Percentiles rank a stretch among this genome's conserved stretches.
phyloP scores from a whole-genome alignment of 1,284 basidiomycete species.

The Mycosarcoma mackinlayi region DNA sequence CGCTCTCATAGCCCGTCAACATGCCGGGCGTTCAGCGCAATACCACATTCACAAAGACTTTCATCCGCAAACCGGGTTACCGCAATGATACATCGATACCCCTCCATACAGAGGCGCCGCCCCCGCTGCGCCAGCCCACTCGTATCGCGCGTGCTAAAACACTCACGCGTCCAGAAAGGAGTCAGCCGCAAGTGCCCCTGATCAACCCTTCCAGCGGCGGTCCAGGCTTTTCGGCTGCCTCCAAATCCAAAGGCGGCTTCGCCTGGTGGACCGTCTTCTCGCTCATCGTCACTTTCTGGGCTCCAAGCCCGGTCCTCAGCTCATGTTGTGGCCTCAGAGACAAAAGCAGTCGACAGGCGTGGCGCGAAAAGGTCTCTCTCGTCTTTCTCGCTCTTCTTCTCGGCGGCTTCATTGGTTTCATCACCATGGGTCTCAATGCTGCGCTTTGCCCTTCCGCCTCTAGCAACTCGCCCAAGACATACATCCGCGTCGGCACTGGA shows the following conservation, averaged over 20 bases:
- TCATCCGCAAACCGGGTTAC: constrained; percentile 59
- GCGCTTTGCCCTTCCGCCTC: constrained; percentile 81
- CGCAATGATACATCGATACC: constrained; percentile 57
- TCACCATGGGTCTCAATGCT: constrained; percentile 92
- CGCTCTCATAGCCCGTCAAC: constrained; percentile 3
- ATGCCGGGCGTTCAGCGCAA: constrained; percentile 47
- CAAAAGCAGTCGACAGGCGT: constrained; percentile 60
- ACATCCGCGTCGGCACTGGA: constrained; percentile 47
- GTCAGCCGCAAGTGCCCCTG: constrained; percentile 75
- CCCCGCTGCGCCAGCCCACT: constrained; percentile 64
- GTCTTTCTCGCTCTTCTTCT: constrained; percentile 69
- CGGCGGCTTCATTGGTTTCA: constrained; percentile 85
- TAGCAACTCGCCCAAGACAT: constrained; percentile 40
- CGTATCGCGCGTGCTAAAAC: constrained; percentile 69
- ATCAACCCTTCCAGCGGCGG: constrained; percentile 75
- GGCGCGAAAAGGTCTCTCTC: constrained; percentile 67
- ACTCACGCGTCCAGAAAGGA: constrained; percentile 80
- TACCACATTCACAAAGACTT: constrained; percentile 58
- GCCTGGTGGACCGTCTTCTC: constrained; percentile 57
- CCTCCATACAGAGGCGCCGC: constrained; percentile 60
- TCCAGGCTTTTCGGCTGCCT: constrained; percentile 37
- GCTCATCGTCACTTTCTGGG: constrained; percentile 61
- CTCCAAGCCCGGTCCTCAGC: constrained; percentile 68
- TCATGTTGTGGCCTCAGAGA: constrained; percentile 56
- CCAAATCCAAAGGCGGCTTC: constrained; percentile 19